Conservation (phyloP, 768 basidiomycete genomes). For the Trametes meyenii region DNA sequence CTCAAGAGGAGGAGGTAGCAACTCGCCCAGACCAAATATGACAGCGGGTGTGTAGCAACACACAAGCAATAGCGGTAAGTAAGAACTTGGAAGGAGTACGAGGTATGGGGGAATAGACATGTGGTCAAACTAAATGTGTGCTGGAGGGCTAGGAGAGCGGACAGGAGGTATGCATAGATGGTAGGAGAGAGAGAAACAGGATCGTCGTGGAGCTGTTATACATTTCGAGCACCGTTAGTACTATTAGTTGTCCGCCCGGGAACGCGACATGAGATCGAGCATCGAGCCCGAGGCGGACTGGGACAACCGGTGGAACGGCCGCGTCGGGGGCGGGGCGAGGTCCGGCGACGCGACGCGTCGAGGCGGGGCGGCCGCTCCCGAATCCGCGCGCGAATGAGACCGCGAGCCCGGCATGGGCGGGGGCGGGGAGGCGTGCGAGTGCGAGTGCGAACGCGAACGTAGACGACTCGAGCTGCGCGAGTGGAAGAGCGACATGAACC, state of each 20-base stretch:
- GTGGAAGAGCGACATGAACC: slow-evolving; percentile 21
- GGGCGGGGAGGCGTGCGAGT: not conserved
- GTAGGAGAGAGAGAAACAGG: not conserved
- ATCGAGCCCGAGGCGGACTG: slow-evolving; percentile 18
- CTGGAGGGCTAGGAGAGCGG: too few species aligned
- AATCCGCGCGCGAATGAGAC: too few species aligned
- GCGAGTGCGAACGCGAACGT: slow-evolving; percentile 10
- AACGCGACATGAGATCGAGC: slow-evolving; percentile 15
- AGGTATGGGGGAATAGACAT: too few species aligned
- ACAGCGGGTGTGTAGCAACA: too few species aligned
- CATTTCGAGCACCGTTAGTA: not conserved
- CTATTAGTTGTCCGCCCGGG: slow-evolving; percentile 1
- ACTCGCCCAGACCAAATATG: too few species aligned
- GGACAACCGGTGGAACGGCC: slow-evolving; percentile 11
- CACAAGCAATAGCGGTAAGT: too few species aligned
- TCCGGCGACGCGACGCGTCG: slow-evolving; percentile 11
- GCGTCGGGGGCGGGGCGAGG: slow-evolving; percentile 3
- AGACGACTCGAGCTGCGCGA: slow-evolving; percentile 15
- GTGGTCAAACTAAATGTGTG: too few species aligned
- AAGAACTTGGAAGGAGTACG: too few species aligned
- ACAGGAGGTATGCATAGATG: too few species aligned
- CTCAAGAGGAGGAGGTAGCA: too few species aligned
- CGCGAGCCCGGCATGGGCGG: too few species aligned
- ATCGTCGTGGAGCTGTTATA: not conserved
- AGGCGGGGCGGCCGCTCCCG: not conserved